Evolutionary conservation across 768 basidiomycete genomes (phyloP), one percentile per base, ranked within the genome.

Genomic region (Chlorophyllum brunneum): DNA sequence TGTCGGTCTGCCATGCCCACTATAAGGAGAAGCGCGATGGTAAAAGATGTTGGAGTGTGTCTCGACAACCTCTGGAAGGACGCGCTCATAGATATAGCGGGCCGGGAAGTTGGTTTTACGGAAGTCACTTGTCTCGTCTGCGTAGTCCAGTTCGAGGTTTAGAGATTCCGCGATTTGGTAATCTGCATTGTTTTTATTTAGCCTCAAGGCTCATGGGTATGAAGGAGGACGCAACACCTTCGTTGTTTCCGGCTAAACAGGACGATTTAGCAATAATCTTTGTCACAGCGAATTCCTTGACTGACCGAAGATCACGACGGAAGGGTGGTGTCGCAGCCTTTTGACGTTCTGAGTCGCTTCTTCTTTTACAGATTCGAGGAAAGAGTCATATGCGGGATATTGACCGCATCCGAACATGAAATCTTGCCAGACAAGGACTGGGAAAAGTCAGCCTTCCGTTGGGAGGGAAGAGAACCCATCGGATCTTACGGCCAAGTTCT

Each of bases 381-480:
- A 87, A 5, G 83, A 78, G 55, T 92, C 83, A 61, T 95, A 85
- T 3, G 91, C 94, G 0, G 94, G 94, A 63, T 97, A 95, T 84
- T 92, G 63, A 23, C 94, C 95, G 65, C 95, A 97, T 27, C 86
- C 93, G 65, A 98, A 98, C 86, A 91, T 86, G 68, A 97, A 95
- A 69, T 98, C 95, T 70, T 97, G 95, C 95, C 95, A 97, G 24
- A 97, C 93, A 29, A 97, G 75, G 42, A 98, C 82, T 82, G 53
- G 33, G 29, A 54, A 37, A 54, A 38, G n/a, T 59, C n/a, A 49
- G 47, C 49, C 0, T 39, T 39, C 16, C 13, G 24, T 34, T 8
- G 18, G 20, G 34, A 9, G 48, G 15, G 7, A 48, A 5, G 45
- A 8, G 36, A 27, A n/a, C n/a, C 8, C 33, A 33, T 37, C 4